Conservation (phyloP, 192 early-diverging fungal species). For the Backusella tuberculispora region DNA sequence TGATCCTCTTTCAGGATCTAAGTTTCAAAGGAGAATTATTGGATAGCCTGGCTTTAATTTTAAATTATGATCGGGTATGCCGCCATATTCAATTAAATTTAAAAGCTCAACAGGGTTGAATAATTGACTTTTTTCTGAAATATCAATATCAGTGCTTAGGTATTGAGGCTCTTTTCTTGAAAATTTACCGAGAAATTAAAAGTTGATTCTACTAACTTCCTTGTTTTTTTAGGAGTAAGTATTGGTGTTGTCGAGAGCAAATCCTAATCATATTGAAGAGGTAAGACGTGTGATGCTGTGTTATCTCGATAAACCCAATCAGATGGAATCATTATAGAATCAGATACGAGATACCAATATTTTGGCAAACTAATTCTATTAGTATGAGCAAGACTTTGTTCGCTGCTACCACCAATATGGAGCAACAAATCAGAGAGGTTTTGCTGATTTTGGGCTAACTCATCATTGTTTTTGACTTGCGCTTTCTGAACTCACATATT, state of each 20-base stretch:
- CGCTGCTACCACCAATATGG: background rate
- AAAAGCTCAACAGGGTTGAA: background rate
- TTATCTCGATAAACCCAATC: background rate
- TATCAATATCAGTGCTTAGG: background rate
- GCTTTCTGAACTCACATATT: constrained; percentile 24
- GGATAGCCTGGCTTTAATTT: background rate
- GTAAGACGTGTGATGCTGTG: background rate
- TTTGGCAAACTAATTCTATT: too few relatives aligned
- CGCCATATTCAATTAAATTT: background rate
- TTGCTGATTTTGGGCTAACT: background rate
- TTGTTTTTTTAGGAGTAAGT: constrained; percentile 16
- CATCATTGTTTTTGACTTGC: background rate
- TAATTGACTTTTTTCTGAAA: background rate
- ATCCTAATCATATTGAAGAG: background rate
- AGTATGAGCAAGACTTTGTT: background rate
- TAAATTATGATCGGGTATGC: background rate
- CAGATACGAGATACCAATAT: too few relatives aligned
- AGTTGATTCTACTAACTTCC: background rate
- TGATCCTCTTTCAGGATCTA: background rate
- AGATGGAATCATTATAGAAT: background rate
- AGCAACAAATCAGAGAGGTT: background rate
- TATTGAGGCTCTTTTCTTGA: background rate
- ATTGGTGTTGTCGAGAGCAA: background rate
- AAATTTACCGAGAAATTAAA: background rate
- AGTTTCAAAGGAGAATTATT: background rate